These are phyloP conservation scores for Xylaria cubensis DNA, from an alignment of 495 filamentous ascomycete genomes.

Conservation along the genomic window DNA sequence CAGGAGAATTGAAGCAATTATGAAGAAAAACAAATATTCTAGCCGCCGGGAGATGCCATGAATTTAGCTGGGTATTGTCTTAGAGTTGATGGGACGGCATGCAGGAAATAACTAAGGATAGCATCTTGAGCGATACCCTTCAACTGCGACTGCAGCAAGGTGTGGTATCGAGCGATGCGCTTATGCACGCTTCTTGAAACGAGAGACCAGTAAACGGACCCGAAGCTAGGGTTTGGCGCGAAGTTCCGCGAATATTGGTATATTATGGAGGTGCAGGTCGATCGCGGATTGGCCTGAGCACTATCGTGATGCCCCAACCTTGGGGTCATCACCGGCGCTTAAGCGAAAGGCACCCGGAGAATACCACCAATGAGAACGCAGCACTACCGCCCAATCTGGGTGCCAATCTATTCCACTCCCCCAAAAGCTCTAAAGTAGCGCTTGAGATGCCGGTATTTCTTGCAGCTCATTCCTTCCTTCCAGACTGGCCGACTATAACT, in stretches of 20 bases:
- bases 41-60: neutral
- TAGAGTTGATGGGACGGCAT: neutral
- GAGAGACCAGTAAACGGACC: conserved; percentile 23
- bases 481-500: neutral
- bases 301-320: conserved; percentile 11
- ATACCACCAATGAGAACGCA: conserved; percentile 9
- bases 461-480: conserved; percentile 1
- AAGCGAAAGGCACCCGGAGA: neutral
- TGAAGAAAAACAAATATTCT: conserved; percentile 6
- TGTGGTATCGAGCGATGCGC: conserved; percentile 20
- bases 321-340: conserved; percentile 25
- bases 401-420: neutral
- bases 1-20: conserved; percentile 5
- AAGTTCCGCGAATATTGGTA: neutral
- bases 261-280: neutral
- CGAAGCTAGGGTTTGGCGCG: conserved; percentile 17
- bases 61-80: neutral
- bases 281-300: conserved; percentile 13
- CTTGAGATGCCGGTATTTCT: conserved; percentile 17
- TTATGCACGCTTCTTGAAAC: conserved; percentile 4
- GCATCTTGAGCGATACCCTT: conserved; percentile 6
- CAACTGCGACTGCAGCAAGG: neutral
- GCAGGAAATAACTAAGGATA: neutral
- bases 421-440: neutral
- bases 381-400: neutral